Conservation (phyloP, 1,139 yeast genomes). For the Kazachstania sp. region DNA sequence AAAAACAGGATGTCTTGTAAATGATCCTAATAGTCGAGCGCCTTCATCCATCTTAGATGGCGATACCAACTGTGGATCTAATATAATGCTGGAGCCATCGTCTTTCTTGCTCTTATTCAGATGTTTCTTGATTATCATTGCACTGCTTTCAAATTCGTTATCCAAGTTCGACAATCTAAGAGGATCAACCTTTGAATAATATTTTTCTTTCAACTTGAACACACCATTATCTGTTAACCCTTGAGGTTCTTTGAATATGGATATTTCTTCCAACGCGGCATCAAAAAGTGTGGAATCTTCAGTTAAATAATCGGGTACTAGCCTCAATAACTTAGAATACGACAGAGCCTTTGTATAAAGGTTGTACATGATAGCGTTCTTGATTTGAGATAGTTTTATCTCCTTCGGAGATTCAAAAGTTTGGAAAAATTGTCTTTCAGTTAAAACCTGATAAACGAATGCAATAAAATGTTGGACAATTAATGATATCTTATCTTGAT, state of each 20-base stretch:
- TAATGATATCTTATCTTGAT: conserved; percentile 48
- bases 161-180: conserved; percentile 29
- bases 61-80: conserved; percentile 35
- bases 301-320: conserved; percentile 34
- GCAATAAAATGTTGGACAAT: conserved; percentile 47
- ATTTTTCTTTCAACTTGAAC: conserved; percentile 41
- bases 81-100: conserved; percentile 35
- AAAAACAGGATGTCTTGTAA: conserved; percentile 45
- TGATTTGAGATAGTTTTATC: conserved; percentile 28
- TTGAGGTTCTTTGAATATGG: conserved; percentile 45
- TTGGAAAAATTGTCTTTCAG: conserved; percentile 46
- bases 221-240: conserved; percentile 50
- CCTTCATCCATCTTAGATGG: conserved; percentile 27
- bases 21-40: conserved; percentile 38
- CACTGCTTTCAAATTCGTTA: conserved; percentile 38
- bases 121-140: conserved; percentile 31
- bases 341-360: conserved; percentile 48
- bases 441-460: conserved; percentile 48
- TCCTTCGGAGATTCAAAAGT: conserved; percentile 27
- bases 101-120: conserved; percentile 32
- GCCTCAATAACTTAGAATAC: conserved; percentile 41
- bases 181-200: conserved; percentile 39
- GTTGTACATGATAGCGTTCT: conserved; percentile 38
- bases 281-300: conserved; percentile 34
- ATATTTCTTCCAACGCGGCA: conserved; percentile 38